Conservation (phyloP, 2,329 filamentous ascomycete species). For the Claviceps fusiformis region DNA sequence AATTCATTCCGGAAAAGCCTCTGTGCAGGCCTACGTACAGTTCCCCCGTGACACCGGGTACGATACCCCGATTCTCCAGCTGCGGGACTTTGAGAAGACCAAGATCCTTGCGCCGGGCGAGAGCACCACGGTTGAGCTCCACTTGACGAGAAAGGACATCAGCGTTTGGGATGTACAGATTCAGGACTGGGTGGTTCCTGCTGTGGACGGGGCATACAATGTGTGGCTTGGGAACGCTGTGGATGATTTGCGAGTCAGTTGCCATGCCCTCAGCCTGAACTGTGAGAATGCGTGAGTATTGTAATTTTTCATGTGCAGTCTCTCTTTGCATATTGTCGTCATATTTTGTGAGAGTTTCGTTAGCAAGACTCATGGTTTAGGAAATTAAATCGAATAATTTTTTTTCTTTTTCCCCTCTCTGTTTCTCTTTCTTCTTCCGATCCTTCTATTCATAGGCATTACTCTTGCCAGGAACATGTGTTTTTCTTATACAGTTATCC, state of each 20-base stretch:
- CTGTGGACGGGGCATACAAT: conserved; percentile 21
- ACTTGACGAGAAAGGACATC: conserved; percentile 52
- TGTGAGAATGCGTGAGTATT: conserved; percentile 11
- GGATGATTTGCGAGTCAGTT: conserved; percentile 19
- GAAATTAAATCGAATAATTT: too few species aligned
- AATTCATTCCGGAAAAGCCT: conserved; percentile 27
- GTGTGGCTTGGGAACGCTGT: conserved; percentile 27
- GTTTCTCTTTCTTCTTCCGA: too few species aligned
- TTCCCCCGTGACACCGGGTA: conserved; percentile 23
- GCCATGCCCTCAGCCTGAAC: conserved; percentile 15
- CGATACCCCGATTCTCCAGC: conserved; percentile 54
- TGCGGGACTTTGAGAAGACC: conserved; percentile 63
- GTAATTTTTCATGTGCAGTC: too few species aligned
- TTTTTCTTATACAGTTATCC: too few species aligned
- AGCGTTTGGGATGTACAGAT: conserved; percentile 56
- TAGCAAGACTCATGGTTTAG: too few species aligned
- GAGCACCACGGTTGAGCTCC: conserved; percentile 38
- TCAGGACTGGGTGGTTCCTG: conserved; percentile 53
- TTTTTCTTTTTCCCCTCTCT: too few species aligned
- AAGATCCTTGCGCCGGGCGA: conserved; percentile 37
- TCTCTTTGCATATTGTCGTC: neutral
- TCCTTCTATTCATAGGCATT: too few species aligned
- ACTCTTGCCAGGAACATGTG: too few species aligned
- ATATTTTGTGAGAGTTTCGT: neutral
- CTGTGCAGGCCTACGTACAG: conserved; percentile 32